A percentile compares a stretch with the other conserved stretches of the same genome.
These are phyloP conservation scores for Dictyostelium intermedium DNA, from an alignment of 78 protist genomes.

Conservation along the genomic window DNA sequence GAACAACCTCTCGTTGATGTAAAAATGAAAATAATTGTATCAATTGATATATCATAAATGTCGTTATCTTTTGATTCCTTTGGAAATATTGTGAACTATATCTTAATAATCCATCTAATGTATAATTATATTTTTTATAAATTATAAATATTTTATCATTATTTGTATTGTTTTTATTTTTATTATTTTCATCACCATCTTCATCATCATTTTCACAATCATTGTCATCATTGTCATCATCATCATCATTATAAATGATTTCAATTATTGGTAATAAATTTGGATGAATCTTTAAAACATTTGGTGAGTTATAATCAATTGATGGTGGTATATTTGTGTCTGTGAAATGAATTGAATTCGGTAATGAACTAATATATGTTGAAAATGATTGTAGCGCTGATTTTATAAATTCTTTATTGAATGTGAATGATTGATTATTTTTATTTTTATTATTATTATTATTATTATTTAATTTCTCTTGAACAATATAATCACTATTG, in stretches of 20 bases:
- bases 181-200: not conserved
- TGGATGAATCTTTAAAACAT: conserved; percentile 47
- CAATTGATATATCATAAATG: conserved; percentile 62
- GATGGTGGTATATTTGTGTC: conserved; percentile 64
- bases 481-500: conserved; percentile 15
- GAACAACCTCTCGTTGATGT: conserved; percentile 60
- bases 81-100: conserved; percentile 37
- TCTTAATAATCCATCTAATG: conserved; percentile 58
- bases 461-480: conserved; percentile 4
- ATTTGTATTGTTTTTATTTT: not conserved
- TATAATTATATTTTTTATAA: conserved; percentile 22
- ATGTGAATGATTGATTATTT: not conserved
- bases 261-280: conserved; percentile 64
- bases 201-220: not conserved
- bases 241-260: conserved; percentile 2
- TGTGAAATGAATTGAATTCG: conserved; percentile 68
- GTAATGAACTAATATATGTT: conserved; percentile 61
- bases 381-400: conserved; percentile 29
- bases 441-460: not conserved
- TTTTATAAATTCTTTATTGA: conserved; percentile 15
- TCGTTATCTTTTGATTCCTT: conserved; percentile 26
- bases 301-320: conserved; percentile 49
- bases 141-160: conserved; percentile 5
- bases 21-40: conserved; percentile 26
- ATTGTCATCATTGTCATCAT: not conserved